phyloP scores from a whole-genome alignment of 2,329 filamentous ascomycete species.

The Penicillium sp. region DNA sequence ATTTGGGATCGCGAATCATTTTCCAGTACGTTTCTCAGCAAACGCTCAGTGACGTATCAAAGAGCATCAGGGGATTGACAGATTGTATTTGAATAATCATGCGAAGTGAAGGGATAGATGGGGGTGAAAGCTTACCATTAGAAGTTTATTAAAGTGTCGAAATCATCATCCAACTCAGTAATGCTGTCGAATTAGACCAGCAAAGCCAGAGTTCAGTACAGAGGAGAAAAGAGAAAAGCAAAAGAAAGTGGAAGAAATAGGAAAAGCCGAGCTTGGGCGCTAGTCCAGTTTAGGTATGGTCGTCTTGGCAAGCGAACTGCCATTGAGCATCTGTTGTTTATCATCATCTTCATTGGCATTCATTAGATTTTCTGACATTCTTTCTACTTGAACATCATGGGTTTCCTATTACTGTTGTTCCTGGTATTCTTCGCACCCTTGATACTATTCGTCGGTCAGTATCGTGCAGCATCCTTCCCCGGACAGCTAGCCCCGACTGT shows the following conservation, averaged over 20 bases:
- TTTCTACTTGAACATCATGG: constrained; percentile 26
- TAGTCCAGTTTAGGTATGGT: constrained; percentile 16
- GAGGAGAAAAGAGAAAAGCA: constrained; percentile 12
- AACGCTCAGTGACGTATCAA: constrained; percentile 41
- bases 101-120: constrained; percentile 26
- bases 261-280: constrained; percentile 15
- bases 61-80: constrained; percentile 78
- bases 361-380: constrained; percentile 6
- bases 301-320: constrained; percentile 12
- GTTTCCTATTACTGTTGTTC: constrained; percentile 36
- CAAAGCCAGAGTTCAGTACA: constrained; percentile 27
- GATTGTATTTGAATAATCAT: constrained; percentile 70
- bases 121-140: constrained; percentile 32
- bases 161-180: neutral
- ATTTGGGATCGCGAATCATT: constrained; percentile 29
- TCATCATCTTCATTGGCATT: constrained; percentile 6
- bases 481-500: neutral
- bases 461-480: neutral
- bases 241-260: constrained; percentile 21
- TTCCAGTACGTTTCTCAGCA: constrained; percentile 46
- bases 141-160: constrained; percentile 16
- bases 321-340: neutral
- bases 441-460: constrained; percentile 37
- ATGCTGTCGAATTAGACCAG: constrained; percentile 28
- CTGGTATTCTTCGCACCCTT: constrained; percentile 41